Evolutionary conservation across 768 basidiomycete species (phyloP).

Genomic region (Russula griseocarnosa): DNA sequence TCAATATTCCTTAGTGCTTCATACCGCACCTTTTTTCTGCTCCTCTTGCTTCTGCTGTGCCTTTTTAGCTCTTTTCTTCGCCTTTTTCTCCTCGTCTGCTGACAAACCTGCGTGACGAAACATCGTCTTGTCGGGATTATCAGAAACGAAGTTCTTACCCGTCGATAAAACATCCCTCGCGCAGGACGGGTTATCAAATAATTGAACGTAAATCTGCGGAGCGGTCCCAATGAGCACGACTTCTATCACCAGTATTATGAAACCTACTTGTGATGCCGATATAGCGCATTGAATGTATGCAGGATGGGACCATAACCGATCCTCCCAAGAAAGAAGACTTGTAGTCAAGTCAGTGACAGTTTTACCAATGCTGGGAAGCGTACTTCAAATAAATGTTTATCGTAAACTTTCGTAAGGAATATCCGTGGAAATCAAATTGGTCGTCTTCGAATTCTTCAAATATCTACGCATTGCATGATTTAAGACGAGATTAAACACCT

Average conservation of each 20-base stretch:
- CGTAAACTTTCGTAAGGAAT: constrained; percentile 85
- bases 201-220: constrained; percentile 63
- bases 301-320: constrained; percentile 70
- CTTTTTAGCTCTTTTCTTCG: constrained; percentile 84
- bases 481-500: constrained; percentile 1
- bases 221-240: constrained; percentile 7
- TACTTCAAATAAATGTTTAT: constrained; percentile 83
- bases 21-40: constrained; percentile 58
- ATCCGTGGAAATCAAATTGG: constrained; percentile 97
- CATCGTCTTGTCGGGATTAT: not conserved
- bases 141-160: constrained; percentile 25
- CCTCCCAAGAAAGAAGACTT: constrained; percentile 81
- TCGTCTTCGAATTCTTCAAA: constrained; percentile 91
- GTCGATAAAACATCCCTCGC: constrained; percentile 39
- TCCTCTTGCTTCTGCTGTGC: constrained; percentile 67
- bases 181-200: constrained; percentile 69
- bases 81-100: constrained; percentile 70
- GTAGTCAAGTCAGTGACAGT: not conserved
- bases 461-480: constrained; percentile 41
- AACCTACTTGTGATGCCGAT: constrained; percentile 58
- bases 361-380: constrained; percentile 32
- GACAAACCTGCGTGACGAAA: constrained; percentile 39
- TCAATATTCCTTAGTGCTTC: constrained; percentile 13
- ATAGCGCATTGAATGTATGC: constrained; percentile 70
- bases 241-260: not conserved